These are phyloP conservation scores for Excoecaria cochinchinensis DNA, from an alignment of 345 rosid species.

Conservation along the genomic window DNA sequence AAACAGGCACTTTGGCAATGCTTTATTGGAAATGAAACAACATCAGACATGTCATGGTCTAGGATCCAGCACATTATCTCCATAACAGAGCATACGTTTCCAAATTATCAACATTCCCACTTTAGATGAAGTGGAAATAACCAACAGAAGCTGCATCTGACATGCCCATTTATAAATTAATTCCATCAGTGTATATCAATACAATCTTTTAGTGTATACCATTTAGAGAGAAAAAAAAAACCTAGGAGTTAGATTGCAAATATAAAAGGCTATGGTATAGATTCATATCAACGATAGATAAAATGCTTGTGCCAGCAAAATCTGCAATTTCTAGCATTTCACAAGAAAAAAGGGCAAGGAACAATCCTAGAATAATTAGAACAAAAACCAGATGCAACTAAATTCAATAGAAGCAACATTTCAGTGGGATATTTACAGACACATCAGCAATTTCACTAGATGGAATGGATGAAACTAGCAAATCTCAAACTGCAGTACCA, in stretches of 20 bases:
- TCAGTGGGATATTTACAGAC: constrained; percentile 23
- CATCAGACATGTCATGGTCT: not conserved
- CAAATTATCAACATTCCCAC: no score
- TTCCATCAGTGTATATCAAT: no score
- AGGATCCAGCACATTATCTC: not conserved
- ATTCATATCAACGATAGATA: not conserved
- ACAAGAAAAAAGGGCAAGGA: no score
- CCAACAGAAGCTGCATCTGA: no score
- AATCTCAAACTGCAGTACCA: no score
- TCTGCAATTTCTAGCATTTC: no score
- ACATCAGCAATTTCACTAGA: not conserved
- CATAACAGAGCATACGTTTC: not conserved
- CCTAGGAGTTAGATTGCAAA: not conserved
- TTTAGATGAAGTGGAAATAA: no score
- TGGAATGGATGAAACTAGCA: no score
- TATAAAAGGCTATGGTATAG: not conserved
- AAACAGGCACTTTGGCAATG: not conserved
- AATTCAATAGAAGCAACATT: constrained; percentile 33
- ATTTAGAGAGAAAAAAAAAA: no score
- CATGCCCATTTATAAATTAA: no score
- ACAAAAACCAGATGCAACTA: constrained; percentile 33
- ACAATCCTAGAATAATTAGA: no score
- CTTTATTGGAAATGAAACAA: not conserved
- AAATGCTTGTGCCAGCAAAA: no score
- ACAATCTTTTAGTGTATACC: not conserved